Percentiles rank a stretch among this genome's conserved stretches.
phyloP scores from a whole-genome alignment of 2,329 filamentous ascomycete species.

The Penicillium frequentans region DNA sequence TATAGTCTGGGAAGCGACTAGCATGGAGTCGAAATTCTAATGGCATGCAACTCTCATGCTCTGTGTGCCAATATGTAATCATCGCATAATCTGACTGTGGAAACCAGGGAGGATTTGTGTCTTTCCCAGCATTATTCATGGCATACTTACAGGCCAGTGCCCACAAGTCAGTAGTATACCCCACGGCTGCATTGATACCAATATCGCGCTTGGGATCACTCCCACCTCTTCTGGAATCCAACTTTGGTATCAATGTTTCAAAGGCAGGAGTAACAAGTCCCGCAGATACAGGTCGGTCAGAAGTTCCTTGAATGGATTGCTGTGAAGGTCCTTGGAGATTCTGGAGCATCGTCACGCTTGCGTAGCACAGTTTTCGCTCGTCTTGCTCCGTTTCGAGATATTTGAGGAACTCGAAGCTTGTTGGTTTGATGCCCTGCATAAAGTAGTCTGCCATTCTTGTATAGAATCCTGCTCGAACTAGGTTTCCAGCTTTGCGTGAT shows the following conservation, averaged over 20 bases:
- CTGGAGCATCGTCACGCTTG: constrained; percentile 36
- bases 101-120: constrained; percentile 43
- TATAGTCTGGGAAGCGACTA: constrained; percentile 44
- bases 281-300: constrained; percentile 8
- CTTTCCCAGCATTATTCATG: constrained; percentile 38
- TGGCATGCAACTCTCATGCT: constrained; percentile 50
- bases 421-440: constrained; percentile 11
- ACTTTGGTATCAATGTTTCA: constrained; percentile 2
- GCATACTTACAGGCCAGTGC: constrained; percentile 48
- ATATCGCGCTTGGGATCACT: constrained; percentile 18
- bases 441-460: constrained; percentile 20
- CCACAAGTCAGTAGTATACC: constrained; percentile 47
- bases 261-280: not conserved
- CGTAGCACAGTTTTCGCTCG: constrained; percentile 28
- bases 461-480: constrained; percentile 21
- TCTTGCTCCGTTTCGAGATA: constrained; percentile 22
- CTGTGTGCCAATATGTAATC: constrained; percentile 47
- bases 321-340: constrained; percentile 35
- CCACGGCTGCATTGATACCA: constrained; percentile 43
- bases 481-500: constrained; percentile 12
- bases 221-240: not conserved
- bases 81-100: constrained; percentile 49
- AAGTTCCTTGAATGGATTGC: not conserved
- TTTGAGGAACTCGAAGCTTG: constrained; percentile 13
- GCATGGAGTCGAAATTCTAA: constrained; percentile 49